Base-by-base conservation (phyloP, 257 asterid genomes). In the Henckelia pumila region DNA sequence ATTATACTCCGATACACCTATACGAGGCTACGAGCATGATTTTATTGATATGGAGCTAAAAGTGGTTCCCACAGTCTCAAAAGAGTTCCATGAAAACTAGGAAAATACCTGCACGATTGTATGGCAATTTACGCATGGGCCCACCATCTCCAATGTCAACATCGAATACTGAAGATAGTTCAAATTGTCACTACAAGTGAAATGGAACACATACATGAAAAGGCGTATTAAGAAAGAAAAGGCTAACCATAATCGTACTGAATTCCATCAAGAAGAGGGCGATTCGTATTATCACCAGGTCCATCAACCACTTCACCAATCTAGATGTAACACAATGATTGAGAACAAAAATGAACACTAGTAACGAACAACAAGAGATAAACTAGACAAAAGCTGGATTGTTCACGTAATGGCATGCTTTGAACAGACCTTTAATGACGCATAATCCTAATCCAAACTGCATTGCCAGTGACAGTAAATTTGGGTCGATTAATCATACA, bases 71-170 rank as follows among this genome's bases (percentile, higher is more conserved):
- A 68, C 10, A 63, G 56, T 53, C 35, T 32, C 16, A 56, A 59
- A 65, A 62, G 24, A 23, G 58, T 24, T 17, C 70, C 29, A 64
- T 65, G 60, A 75, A 56, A 47, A 40, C 8, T 40, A 40, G 47
- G 10, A 64, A 47, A 49, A 62, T 81, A 94, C 99, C 99, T 84
- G 96, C 84, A 50, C 88, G 92, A 71, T 91, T 94, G 81, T 82
- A 94, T 0, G 99, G 99, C 77, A 94, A 77, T 82, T 89, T 94
- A 29, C 99, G 99, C 16, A 84, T 66, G 69, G 97, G 97, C 75
- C 85, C 96, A 72, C 99, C 99, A 79, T 94, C 99, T 75, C 96
- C 99, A 83, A 94, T 91, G 78, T 94, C 99, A 59, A 91, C 99
- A 79, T 94, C 99, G 73, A 94, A 94, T 53, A 94, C 99, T 94